Evolutionary conservation across 1,139 yeast species (phyloP).

Genomic region (Lodderomyces beijingensis): DNA sequence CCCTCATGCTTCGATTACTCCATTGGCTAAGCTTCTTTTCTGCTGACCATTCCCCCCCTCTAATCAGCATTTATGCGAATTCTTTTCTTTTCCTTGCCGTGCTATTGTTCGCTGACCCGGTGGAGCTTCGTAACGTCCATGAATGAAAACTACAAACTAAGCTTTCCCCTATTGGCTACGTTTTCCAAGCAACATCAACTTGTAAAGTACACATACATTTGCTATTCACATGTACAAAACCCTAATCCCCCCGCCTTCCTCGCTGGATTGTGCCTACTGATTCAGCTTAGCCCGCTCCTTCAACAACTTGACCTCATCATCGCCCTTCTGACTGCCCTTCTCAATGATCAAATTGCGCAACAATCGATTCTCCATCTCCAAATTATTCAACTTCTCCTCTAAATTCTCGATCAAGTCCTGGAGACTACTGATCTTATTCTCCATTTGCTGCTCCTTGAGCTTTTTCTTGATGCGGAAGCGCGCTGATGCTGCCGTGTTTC

Average conservation of each 20-base stretch:
- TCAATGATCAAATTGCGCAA: constrained; percentile 61
- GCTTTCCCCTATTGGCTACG: too few relatives aligned
- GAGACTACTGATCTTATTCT: constrained; percentile 57
- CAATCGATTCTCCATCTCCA: constrained; percentile 54
- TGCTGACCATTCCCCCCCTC: too few relatives aligned
- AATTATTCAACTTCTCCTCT: constrained; percentile 56
- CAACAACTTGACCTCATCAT: constrained; percentile 35
- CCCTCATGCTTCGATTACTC: too few relatives aligned
- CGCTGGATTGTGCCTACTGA: not conserved
- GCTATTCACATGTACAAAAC: too few relatives aligned
- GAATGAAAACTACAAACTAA: too few relatives aligned
- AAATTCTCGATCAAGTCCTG: constrained; percentile 56
- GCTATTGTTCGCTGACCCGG: too few relatives aligned
- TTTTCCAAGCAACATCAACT: too few relatives aligned
- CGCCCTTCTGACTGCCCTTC: constrained; percentile 37
- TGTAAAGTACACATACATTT: too few relatives aligned
- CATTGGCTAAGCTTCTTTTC: too few relatives aligned
- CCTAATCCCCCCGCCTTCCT: constrained; percentile 1
- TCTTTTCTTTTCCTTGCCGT: too few relatives aligned
- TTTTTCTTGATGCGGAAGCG: constrained; percentile 79
- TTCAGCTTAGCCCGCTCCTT: constrained; percentile 27
- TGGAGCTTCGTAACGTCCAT: too few relatives aligned
- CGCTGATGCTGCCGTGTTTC: constrained; percentile 81
- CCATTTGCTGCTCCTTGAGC: constrained; percentile 81
- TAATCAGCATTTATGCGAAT: too few relatives aligned